Evolutionary conservation across 2,329 filamentous ascomycete genomes (phyloP).

Genomic region (Calonectria pauciramosa): DNA sequence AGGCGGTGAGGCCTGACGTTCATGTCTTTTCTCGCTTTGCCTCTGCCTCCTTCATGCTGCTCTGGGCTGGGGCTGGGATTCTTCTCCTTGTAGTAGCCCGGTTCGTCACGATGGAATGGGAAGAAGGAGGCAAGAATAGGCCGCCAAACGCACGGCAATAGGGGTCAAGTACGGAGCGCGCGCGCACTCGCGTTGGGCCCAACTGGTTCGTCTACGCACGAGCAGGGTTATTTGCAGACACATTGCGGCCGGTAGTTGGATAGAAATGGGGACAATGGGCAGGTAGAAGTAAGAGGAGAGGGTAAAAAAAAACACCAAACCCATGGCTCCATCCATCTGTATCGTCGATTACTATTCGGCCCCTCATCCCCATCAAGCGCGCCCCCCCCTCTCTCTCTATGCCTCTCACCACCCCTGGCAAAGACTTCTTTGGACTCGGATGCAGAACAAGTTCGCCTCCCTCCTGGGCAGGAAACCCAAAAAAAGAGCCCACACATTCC

Average conservation of each 20-base stretch:
- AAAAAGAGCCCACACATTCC: conserved; percentile 6
- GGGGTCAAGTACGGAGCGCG: neutral
- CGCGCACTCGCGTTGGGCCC: neutral
- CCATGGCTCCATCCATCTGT: neutral
- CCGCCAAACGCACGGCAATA: neutral
- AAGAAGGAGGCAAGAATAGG: neutral
- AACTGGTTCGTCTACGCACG: conserved; percentile 22
- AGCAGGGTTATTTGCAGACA: conserved; percentile 18
- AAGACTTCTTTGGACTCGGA: neutral
- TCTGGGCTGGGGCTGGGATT: neutral
- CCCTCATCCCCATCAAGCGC: neutral
- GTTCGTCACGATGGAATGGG: neutral
- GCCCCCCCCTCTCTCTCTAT: neutral
- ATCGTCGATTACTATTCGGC: neutral
- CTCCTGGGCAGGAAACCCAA: neutral
- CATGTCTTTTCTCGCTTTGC: neutral
- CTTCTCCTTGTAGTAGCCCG: neutral
- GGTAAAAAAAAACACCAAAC: neutral
- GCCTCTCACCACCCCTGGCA: neutral
- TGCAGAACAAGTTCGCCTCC: conserved; percentile 20
- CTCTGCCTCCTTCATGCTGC: neutral
- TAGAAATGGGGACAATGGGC: conserved; percentile 19
- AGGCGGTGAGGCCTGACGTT: conserved; percentile 8
- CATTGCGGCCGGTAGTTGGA: conserved; percentile 14
- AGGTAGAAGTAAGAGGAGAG: neutral